Evolutionary conservation across 768 basidiomycete species (phyloP).

Genomic region (Leucogyrophana mollusca): DNA sequence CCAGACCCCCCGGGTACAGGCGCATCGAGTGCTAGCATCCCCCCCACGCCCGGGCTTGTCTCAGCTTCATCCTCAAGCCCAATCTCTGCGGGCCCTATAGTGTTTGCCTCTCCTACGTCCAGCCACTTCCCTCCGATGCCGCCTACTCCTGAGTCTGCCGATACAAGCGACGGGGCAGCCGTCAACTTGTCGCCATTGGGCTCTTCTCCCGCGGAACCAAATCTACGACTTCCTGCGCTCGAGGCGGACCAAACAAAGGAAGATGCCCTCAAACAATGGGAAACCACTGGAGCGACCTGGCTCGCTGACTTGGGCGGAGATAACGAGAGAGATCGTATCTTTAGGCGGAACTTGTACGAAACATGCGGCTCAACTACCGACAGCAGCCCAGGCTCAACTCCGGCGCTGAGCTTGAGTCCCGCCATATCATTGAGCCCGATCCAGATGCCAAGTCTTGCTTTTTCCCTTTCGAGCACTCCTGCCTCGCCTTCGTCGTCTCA

Average conservation of each 20-base stretch:
- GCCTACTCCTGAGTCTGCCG: conserved; percentile 16
- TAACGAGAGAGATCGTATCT: conserved; percentile 30
- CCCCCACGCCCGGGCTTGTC: conserved; percentile 9
- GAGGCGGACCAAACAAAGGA: conserved; percentile 8
- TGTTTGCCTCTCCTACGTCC: conserved; percentile 24
- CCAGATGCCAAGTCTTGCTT: conserved; percentile 12
- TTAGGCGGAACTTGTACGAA: conserved; percentile 20
- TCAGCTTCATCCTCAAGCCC: conserved; percentile 2
- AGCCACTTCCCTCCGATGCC: conserved; percentile 28
- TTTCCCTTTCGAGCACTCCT: conserved; percentile 15
- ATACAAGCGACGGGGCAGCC: conserved; percentile 7
- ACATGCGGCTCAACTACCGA: conserved; percentile 12
- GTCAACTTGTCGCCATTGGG: conserved; percentile 12
- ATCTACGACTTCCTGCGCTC: background rate
- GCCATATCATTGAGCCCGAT: conserved; percentile 14
- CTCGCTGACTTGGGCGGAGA: conserved; percentile 30
- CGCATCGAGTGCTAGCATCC: background rate
- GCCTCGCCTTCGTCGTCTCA: conserved; percentile 1
- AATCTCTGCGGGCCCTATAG: conserved; percentile 1
- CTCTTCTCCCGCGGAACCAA: conserved; percentile 4
- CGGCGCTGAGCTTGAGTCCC: conserved; percentile 23
- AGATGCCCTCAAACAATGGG: conserved; percentile 19
- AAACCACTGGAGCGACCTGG: conserved; percentile 24
- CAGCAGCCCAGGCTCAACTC: conserved; percentile 22
- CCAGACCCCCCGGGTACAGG: background rate